These are phyloP conservation scores for Puccinia polysora DNA, from an alignment of 1,284 basidiomycete species.

Conservation along the genomic window DNA sequence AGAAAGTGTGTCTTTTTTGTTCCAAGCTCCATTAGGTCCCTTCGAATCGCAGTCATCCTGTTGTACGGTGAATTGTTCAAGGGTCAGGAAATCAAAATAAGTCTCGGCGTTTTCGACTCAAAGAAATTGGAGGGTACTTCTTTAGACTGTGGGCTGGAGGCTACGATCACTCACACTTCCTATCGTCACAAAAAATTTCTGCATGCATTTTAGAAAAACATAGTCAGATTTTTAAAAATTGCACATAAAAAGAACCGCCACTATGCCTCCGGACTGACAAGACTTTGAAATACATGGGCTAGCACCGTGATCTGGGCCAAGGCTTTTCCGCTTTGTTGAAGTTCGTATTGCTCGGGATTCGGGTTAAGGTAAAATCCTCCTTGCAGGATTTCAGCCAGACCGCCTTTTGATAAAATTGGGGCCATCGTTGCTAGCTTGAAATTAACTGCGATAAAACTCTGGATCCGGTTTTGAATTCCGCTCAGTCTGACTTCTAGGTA, in stretches of 20 bases:
- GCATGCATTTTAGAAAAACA: neutral
- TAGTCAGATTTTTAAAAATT: neutral
- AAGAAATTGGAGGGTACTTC: too few relatives aligned
- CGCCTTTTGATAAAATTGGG: constrained; percentile 19
- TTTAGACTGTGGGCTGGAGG: too few relatives aligned
- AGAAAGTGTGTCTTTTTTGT: constrained; percentile 15
- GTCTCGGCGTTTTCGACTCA: too few relatives aligned
- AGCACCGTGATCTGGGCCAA: constrained; percentile 33
- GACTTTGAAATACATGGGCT: constrained; percentile 19
- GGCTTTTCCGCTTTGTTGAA: constrained; percentile 25
- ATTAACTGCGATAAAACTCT: constrained; percentile 21
- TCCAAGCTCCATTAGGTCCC: constrained; percentile 36
- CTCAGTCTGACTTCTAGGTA: constrained; percentile 25
- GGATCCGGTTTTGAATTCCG: constrained; percentile 31
- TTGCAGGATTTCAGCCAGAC: constrained; percentile 23
- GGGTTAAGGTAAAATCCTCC: constrained; percentile 20
- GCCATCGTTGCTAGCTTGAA: constrained; percentile 38
- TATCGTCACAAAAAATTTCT: constrained; percentile 35
- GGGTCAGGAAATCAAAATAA: neutral
- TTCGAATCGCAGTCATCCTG: constrained; percentile 24
- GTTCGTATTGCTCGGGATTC: constrained; percentile 13
- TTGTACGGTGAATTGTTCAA: neutral
- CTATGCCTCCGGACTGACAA: neutral
- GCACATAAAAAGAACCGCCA: neutral
- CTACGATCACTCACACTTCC: constrained; percentile 22